Percentiles rank a stretch among this genome's conserved stretches.
Evolutionary conservation across 2,329 filamentous ascomycete species (phyloP).

Genomic region (Thelonectria blattea): DNA sequence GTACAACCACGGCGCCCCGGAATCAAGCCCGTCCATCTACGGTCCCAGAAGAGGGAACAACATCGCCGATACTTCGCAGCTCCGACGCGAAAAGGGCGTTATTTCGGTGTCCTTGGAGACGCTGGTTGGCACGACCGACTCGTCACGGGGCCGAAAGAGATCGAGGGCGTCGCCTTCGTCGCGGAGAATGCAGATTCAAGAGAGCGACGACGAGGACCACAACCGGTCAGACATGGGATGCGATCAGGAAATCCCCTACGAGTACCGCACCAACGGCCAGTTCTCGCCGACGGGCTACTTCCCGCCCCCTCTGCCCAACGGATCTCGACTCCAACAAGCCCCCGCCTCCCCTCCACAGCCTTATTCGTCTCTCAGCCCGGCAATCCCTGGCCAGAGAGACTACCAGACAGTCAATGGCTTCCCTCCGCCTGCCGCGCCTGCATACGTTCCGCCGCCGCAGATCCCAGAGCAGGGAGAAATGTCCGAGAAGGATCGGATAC

Average conservation of each 20-base stretch:
- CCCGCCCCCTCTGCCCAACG: conserved; percentile 43
- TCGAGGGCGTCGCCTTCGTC: conserved; percentile 35
- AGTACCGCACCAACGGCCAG: conserved; percentile 27
- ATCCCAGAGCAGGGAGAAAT: conserved; percentile 65
- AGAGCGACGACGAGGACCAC: conserved; percentile 43
- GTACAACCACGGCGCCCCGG: conserved; percentile 37
- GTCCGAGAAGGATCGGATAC: conserved; percentile 82
- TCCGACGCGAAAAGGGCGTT: conserved; percentile 90
- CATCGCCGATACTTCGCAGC: conserved; percentile 85
- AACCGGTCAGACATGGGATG: conserved; percentile 33
- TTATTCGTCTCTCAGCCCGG: conserved; percentile 22
- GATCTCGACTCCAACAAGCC: conserved; percentile 41
- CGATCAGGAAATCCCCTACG: conserved; percentile 31
- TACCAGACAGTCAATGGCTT: conserved; percentile 26
- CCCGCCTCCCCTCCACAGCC: conserved; percentile 8
- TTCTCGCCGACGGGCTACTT: conserved; percentile 36
- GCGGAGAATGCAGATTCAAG: conserved; percentile 37
- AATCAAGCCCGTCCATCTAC: conserved; percentile 39
- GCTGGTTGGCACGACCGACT: conserved; percentile 85
- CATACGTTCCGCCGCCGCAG: conserved; percentile 66
- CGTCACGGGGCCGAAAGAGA: conserved; percentile 49
- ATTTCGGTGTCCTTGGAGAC: conserved; percentile 86
- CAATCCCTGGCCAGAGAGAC: conserved; percentile 25
- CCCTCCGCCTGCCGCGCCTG: conserved; percentile 43
- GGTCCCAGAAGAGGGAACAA: conserved; percentile 54